These are phyloP conservation scores for Rhododendron kiyosumense DNA, from an alignment of 148 eudicot species.

Conservation along the genomic window DNA sequence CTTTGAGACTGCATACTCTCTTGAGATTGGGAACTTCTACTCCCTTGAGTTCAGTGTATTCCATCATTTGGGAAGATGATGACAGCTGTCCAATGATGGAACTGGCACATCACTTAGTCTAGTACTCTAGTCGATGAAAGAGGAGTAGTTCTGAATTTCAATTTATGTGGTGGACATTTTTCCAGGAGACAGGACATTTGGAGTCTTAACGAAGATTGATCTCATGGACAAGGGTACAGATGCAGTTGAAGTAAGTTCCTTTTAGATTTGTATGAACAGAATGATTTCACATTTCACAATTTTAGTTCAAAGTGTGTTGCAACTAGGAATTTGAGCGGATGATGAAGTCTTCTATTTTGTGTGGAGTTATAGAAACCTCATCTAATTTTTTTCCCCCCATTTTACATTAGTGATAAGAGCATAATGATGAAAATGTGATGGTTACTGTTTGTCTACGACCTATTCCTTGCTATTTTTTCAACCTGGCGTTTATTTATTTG, in stretches of 20 bases:
- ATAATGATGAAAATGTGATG: background rate
- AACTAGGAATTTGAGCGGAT: background rate
- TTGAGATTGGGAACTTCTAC: background rate
- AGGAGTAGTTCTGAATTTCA: background rate
- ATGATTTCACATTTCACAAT: background rate
- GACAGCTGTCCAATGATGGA: background rate
- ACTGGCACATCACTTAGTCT: background rate
- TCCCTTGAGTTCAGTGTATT: background rate
- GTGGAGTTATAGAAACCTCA: background rate
- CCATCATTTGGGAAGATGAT: background rate
- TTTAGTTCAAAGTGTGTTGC: background rate
- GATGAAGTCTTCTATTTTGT: background rate
- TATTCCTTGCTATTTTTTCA: background rate
- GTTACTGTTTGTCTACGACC: background rate
- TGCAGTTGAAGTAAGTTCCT: conserved; percentile 63
- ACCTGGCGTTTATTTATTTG: background rate
- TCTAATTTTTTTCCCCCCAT: too few species aligned
- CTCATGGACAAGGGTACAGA: conserved; percentile 80
- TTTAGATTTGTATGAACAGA: background rate
- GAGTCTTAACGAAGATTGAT: conserved; percentile 69
- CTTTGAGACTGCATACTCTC: background rate
- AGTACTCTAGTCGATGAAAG: background rate
- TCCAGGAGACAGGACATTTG: conserved; percentile 71
- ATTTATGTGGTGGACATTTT: conserved; percentile 3
- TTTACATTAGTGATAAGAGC: background rate